These are phyloP conservation scores for Neurospora crassa DNA, from an alignment of 2,329 filamentous ascomycete species.

Conservation along the genomic window DNA sequence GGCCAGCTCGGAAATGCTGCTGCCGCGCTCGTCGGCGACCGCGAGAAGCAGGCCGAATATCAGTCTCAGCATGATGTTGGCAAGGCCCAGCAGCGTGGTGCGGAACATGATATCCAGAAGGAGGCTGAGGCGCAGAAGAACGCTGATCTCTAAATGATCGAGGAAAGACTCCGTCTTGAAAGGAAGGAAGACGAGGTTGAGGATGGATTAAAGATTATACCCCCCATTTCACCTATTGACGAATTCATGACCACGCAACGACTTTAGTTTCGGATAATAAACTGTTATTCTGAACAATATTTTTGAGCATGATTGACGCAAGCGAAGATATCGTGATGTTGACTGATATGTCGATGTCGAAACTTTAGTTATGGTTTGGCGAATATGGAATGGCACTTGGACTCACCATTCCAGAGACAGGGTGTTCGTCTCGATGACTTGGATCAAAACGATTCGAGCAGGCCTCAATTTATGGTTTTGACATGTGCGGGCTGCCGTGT, in stretches of 20 bases:
- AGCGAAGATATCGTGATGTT: background rate
- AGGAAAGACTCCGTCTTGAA: background rate
- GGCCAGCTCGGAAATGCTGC: constrained; percentile 64
- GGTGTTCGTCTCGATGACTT: background rate
- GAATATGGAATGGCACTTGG: too few species aligned
- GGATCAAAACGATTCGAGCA: background rate
- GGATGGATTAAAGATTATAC: background rate
- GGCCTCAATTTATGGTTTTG: background rate
- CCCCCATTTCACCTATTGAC: background rate
- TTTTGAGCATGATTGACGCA: too few species aligned
- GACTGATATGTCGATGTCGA: background rate
- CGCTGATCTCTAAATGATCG: background rate
- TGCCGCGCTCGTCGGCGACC: constrained; percentile 65
- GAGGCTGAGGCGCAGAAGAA: constrained; percentile 40
- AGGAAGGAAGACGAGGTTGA: background rate
- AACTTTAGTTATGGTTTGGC: too few species aligned
- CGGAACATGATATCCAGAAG: constrained; percentile 72
- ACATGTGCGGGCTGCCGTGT: background rate
- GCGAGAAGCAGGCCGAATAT: constrained; percentile 52
- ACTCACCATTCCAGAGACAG: too few species aligned
- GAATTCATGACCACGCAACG: background rate
- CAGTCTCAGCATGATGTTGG: constrained; percentile 66
- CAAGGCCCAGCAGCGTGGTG: constrained; percentile 72
- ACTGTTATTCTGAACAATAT: background rate
- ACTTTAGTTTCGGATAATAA: background rate